These are phyloP conservation scores for Starmerella powellii DNA, from an alignment of 805 yeast genomes.

Conservation along the genomic window DNA sequence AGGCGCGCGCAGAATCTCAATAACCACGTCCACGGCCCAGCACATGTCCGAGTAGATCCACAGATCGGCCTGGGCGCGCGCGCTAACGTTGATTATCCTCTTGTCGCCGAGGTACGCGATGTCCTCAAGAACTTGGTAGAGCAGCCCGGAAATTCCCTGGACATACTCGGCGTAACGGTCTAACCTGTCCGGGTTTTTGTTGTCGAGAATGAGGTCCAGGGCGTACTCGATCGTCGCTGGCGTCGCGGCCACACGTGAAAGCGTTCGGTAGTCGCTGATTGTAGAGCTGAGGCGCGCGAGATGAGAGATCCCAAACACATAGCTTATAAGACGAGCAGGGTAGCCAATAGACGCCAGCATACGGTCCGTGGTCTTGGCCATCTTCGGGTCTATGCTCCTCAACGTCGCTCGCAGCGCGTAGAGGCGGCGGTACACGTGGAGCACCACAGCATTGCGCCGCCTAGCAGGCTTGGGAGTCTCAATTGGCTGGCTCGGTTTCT, in stretches of 20 bases:
- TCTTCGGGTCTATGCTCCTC: constrained; percentile 11
- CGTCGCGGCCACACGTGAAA: constrained; percentile 31
- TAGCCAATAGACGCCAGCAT: constrained; percentile 25
- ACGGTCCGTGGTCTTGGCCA: constrained; percentile 17
- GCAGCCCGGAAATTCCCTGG: constrained; percentile 30
- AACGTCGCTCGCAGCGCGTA: constrained; percentile 9
- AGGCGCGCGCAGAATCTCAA: constrained; percentile 27
- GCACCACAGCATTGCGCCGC: not conserved
- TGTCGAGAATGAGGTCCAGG: constrained; percentile 24
- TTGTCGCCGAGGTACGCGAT: constrained; percentile 32
- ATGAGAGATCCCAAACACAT: constrained; percentile 2
- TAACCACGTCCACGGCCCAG: constrained; percentile 33
- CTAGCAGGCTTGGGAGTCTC: not conserved
- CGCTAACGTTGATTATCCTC: constrained; percentile 27
- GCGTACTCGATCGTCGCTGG: constrained; percentile 31
- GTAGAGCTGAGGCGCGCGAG: constrained; percentile 11
- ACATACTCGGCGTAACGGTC: constrained; percentile 26
- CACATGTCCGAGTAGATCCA: constrained; percentile 31
- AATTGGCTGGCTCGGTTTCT: not conserved
- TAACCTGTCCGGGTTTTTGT: constrained; percentile 26
- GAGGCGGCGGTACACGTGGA: constrained; percentile 16
- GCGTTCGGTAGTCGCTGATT: constrained; percentile 27
- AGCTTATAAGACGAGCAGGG: constrained; percentile 21
- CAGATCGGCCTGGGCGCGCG: constrained; percentile 24
- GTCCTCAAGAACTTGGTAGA: constrained; percentile 34